Base-by-base conservation (phyloP, 1,284 basidiomycete species). In the Microbotryum violaceum region DNA sequence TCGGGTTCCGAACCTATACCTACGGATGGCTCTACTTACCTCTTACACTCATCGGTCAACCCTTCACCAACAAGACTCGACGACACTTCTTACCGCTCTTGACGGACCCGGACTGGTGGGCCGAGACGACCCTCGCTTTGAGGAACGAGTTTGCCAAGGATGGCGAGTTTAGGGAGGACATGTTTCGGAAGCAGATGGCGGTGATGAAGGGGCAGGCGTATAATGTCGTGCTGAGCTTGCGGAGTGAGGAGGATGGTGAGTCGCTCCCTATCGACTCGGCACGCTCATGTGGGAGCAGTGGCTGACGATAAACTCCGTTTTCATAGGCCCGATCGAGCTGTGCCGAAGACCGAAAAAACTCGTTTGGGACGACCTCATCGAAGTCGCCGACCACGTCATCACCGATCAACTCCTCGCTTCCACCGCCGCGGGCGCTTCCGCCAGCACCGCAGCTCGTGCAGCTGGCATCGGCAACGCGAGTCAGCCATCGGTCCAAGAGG, bases 1-100 rank as follows among this genome's bases (percentile, higher is more conserved):
- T 84, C 65, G 91, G 91, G 27, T 92, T 90, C 86, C 82, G 91
- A 45, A 85, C 86, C 25, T 93, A 89, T 72, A 89, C 89, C 0
- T 94, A 91, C 71, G 91, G 91, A 33, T 92, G 91, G 91, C 77
- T 96, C 37, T 91, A 86, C 73, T 81, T 94, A 9, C 90, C 90
- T 0, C 87, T 91, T 54, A 88, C 85, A 63, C 75, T 92, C 60
- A 89, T 94, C 70, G 88, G 88, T 1, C 68, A 71, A 56, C 89
- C 89, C 3, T 93, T 92, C 74, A 88, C 88, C 66, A 82, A 86
- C 67, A 81, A 83, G 73, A 91, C 90, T 2, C 79, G 90, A 29
- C 81, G 84, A 55, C 87, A 90, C 70, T 91, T 93, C 73, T 75
- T 94, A 55, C 87, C 89, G 0, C 76, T 91, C 33, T 76, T 96